A percentile compares a stretch with the other conserved stretches of the same genome.
These are phyloP conservation scores for Candida gorgasii DNA, from an alignment of 805 yeast genomes.

Conservation along the genomic window DNA sequence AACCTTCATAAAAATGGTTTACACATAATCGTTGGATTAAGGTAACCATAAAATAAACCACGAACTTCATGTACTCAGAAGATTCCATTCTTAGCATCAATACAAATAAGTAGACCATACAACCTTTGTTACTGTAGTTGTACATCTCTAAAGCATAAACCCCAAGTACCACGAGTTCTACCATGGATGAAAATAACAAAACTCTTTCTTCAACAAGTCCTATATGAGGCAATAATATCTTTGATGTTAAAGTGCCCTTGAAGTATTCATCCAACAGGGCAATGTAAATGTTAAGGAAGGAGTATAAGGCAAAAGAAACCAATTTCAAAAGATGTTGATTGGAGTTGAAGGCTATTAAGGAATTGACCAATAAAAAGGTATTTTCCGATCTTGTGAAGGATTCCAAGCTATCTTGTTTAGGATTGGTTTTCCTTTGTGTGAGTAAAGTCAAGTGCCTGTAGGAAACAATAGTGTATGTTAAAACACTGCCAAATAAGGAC, in stretches of 20 bases:
- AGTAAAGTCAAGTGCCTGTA: slow-evolving; percentile 16
- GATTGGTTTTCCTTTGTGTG: not conserved
- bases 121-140: not conserved
- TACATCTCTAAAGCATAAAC: slow-evolving; percentile 7
- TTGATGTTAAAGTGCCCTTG: slow-evolving; percentile 16
- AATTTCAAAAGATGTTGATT: slow-evolving; percentile 22
- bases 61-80: slow-evolving; percentile 10
- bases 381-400: slow-evolving; percentile 29
- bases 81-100: slow-evolving; percentile 12
- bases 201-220: slow-evolving; percentile 18
- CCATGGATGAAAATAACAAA: not conserved
- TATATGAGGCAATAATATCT: slow-evolving; percentile 18
- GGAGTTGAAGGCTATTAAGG: slow-evolving; percentile 23
- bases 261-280: slow-evolving; percentile 20
- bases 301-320: slow-evolving; percentile 27
- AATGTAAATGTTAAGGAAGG: slow-evolving; percentile 26
- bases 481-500: slow-evolving; percentile 12
- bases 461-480: slow-evolving; percentile 23
- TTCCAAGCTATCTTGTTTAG: too few relatives aligned
- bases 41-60: not conserved
- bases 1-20: not conserved
- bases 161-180: slow-evolving; percentile 6
- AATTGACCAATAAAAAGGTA: slow-evolving; percentile 24
- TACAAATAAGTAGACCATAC: slow-evolving; percentile 8
- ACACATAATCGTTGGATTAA: not conserved